Base-by-base conservation (phyloP, 2,329 filamentous ascomycete species). In the Fusarium chlamydosporum region DNA sequence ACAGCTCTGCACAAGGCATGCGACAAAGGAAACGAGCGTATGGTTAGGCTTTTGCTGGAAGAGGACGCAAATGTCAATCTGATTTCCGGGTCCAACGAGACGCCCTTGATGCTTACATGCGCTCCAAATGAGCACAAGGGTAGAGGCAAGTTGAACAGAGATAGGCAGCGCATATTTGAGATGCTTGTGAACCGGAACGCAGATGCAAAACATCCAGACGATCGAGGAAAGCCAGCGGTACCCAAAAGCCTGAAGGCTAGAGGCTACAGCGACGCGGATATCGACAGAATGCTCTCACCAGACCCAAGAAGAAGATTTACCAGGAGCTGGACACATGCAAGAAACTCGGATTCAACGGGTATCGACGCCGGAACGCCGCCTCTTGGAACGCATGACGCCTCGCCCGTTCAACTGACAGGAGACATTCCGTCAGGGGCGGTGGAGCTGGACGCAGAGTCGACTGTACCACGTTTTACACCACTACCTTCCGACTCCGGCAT, bases 1-100 rank as follows among this genome's bases (percentile, higher is more conserved):
- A 65, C 61, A 16, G 61, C 53, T 16, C 46, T 65, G 2, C 61
- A 65, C 13, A 42, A 57, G n/a, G 59, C 61, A 15, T 65, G 61
- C 6, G 46, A 65, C 11, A 64, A 26, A 33, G 61, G 59, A 10
- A 65, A 58, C 8, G 34, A 37, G 13, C 26, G 47, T 2, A 40
- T 64, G 20, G 61, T 65, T 5, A n/a, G 47, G 13, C 46, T 58
- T 15, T 29, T 65, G 4, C 35, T 71, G 52, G 33, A 33, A 2
- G 59, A 64, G n/a, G 59, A 45, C 2, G 61, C 61, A 9, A n/a
- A 63, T n/a, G 40, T 63, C 2, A 51, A 64, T n/a, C 3, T 63
- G 2, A 31, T 47, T 9, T 52, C 61, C 6, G 58, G 51, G 6
- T 31, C 41, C 5, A 41, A 64, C 10, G 51, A 63, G 18, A 57